Conservation (phyloP, 768 basidiomycete genomes). For the Polyporus arcularius region DNA sequence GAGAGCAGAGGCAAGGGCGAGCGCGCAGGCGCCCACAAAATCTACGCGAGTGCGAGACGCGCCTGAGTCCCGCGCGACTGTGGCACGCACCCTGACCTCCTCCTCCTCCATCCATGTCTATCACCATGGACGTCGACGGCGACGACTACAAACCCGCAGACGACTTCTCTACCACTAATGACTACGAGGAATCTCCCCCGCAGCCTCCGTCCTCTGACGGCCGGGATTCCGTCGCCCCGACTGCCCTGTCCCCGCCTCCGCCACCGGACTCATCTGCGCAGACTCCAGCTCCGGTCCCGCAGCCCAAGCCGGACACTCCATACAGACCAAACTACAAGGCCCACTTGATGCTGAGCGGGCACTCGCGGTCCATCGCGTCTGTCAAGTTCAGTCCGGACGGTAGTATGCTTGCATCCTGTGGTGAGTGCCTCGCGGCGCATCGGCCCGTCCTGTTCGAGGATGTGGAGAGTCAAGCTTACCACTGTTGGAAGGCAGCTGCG, state of each 20-base stretch:
- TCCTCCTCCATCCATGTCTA: background rate
- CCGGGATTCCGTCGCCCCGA: conserved; percentile 2
- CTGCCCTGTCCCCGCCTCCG: conserved; percentile 13
- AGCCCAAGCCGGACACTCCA: conserved; percentile 3
- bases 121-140: conserved; percentile 18
- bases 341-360: conserved; percentile 74
- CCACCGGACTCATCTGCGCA: conserved; percentile 12
- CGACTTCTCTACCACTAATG: background rate
- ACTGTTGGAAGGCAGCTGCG: conserved; percentile 62
- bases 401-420: conserved; percentile 75
- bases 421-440: conserved; percentile 31
- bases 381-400: conserved; percentile 91
- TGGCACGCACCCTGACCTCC: background rate
- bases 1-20: background rate
- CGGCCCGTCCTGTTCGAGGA: too few species aligned
- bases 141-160: conserved; percentile 7
- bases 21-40: conserved; percentile 11
- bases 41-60: conserved; percentile 4
- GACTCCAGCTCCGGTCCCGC: conserved; percentile 9
- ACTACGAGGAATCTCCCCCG: background rate
- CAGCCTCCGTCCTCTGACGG: background rate
- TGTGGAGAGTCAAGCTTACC: conserved; percentile 12
- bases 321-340: conserved; percentile 44
- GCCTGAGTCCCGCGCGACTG: too few species aligned
- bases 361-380: conserved; percentile 78